Evolutionary conservation across 148 eudicot species (phyloP), one percentile per base, ranked within the genome.

Genomic region (Silene uniflora): DNA sequence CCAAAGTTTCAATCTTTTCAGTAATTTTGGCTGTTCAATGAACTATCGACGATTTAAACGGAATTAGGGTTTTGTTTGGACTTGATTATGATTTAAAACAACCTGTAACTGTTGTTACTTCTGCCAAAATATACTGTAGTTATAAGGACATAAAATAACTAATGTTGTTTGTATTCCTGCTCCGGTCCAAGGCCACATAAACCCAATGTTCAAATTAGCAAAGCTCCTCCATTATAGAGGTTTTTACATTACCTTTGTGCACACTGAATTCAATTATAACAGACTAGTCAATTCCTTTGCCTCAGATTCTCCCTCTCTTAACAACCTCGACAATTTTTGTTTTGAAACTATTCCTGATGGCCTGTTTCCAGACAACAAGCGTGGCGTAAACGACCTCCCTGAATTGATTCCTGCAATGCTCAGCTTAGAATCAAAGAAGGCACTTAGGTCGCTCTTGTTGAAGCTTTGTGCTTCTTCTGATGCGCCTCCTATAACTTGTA

Each of bases 261-360:
- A 69, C 82, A 69, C 79, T 8, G 79, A 83, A 18, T 81, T 19
- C 79, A 83, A 76, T 79, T 74, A 73, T 27, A 47, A 10, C 11
- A 82, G 83, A 46, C 83, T 85, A 61, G 59, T 73, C 62, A 18
- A 67, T n/a, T 39, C 46, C 52, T 2, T 47, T 10, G 75, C 75
- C 10, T 61, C 79, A 21, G 32, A 25, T 25, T 44, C 76, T 16
- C 39, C 18, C 59, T 22, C 79, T 8, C 74, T 80, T 27, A 2
- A 29, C 42, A 73, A 78, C 46, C 73, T 76, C 75, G 80, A n/a
- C n/a, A 13, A 65, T 1, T 83, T 85, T 73, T 21, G 60, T 10
- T 83, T 77, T 22, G 88, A 75, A 12, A 65, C 84, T 6, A 81
- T 85, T 3, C 82, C 86, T 2, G 88, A 85, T 8, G 88, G 88